These are phyloP conservation scores for Flaveria trinervia DNA, from an alignment of 129 eudicot genomes.

Conservation along the genomic window DNA sequence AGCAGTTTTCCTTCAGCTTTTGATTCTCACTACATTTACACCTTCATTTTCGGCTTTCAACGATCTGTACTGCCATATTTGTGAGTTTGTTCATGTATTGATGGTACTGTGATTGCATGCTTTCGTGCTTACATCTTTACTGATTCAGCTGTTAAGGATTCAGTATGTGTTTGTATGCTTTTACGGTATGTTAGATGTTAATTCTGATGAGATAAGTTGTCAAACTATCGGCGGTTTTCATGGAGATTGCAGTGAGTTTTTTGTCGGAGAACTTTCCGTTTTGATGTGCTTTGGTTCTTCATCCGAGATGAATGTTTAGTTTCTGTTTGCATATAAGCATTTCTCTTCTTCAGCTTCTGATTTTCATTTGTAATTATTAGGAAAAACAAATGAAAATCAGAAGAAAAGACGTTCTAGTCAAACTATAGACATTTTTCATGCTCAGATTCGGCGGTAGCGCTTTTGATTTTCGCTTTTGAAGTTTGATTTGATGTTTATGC, in stretches of 20 bases:
- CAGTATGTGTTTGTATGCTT: conserved; percentile 7
- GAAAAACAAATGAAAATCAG: conserved; percentile 5
- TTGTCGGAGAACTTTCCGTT: conserved; percentile 36
- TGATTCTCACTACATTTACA: neutral
- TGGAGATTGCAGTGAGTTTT: conserved; percentile 20
- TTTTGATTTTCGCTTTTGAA: conserved; percentile 19
- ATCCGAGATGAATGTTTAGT: conserved; percentile 29
- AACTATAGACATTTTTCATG: conserved; percentile 24
- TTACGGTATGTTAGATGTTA: neutral
- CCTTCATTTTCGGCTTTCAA: conserved; percentile 14
- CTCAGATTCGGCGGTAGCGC: conserved; percentile 40
- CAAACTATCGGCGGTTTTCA: conserved; percentile 23
- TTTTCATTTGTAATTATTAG: conserved; percentile 31
- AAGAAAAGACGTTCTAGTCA: conserved; percentile 36
- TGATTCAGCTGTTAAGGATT: conserved; percentile 24
- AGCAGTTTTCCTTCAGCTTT: conserved; percentile 15
- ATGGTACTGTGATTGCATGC: conserved; percentile 24
- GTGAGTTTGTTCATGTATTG: conserved; percentile 18
- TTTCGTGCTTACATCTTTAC: conserved; percentile 20
- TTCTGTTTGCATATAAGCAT: conserved; percentile 23
- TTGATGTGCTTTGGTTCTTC: conserved; percentile 18
- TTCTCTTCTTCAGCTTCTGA: neutral
- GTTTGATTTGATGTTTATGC: conserved; percentile 34
- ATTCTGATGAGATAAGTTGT: neutral
- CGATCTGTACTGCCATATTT: conserved; percentile 13